Base-by-base conservation (phyloP, 2,329 filamentous ascomycete genomes). In the Beauveria sp. region DNA sequence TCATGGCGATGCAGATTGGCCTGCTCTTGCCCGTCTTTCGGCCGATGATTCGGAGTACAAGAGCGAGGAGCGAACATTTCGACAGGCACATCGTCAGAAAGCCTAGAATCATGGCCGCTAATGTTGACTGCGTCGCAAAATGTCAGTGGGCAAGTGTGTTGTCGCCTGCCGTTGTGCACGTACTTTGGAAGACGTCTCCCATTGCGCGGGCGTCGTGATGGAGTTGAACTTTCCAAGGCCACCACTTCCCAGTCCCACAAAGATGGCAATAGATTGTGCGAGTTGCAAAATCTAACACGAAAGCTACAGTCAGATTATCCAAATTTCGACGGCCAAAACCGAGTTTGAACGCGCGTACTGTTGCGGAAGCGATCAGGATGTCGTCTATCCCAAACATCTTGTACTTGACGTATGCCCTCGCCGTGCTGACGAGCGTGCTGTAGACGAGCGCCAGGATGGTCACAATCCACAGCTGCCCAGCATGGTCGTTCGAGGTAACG, bases 401-500 rank as follows among this genome's bases (percentile, higher is more conserved):
- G 26, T 51, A 62, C 56, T 67, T 67, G 63, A 67, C 62, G 46
- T 63, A 65, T 2, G 20, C 61, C 34, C 66, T 49, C 6, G 60
- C 52, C 3, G 56, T 20, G 6, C n/a, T 53, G 6, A 58, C 57
- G 1, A 65, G 26, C 3, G 42, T 28, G 45, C 60, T 65, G 61
- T 67, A 67, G 14, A 64, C 49, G 24, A 63, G 34, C 4, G 63
- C 59, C 42, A 66, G 31, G 42, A 67, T 66, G 2, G 64, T 62
- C 6, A 66, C 45, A 46, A 67, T 66, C 66, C 64, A 66, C 26
- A 66, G 40, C 14, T 67, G 59, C 1, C 66, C 66, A 5, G 66
- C 66, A 40, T 65, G 62, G 43, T 67, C 66, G 31, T 61, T 61
- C 5, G 26, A 49, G 5, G 38, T 42, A 38, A 66, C 60, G 5